Evolutionary conservation across 2,329 filamentous ascomycete genomes (phyloP).

Genomic region (Xylariales sp.): DNA sequence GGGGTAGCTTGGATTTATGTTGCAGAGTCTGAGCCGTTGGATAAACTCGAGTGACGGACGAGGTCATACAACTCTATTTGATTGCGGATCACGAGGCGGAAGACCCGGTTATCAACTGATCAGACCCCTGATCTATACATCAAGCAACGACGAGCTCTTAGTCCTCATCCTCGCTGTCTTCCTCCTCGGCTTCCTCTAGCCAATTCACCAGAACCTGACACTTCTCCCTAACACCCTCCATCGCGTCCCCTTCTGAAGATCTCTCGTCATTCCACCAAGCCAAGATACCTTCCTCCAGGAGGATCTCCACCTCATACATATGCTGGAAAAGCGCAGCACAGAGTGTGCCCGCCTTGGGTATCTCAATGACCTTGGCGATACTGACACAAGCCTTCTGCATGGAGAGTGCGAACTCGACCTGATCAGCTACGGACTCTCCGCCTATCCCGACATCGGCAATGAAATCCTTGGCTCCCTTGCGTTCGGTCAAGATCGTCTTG

Average conservation of each 20-base stretch:
- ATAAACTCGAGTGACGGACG: too few relatives aligned
- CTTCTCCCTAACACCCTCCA: constrained; percentile 67
- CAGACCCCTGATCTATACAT: too few relatives aligned
- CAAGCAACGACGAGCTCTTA: too few relatives aligned
- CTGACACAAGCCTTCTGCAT: constrained; percentile 75
- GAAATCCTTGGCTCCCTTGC: constrained; percentile 50
- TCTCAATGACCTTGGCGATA: constrained; percentile 53
- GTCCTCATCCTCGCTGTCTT: constrained; percentile 55
- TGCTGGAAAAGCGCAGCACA: constrained; percentile 78
- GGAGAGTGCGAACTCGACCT: constrained; percentile 78
- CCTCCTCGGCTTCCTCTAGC: constrained; percentile 71
- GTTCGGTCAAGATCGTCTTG: constrained; percentile 52
- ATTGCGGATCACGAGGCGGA: too few relatives aligned
- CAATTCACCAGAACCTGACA: constrained; percentile 79
- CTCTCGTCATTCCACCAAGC: constrained; percentile 80
- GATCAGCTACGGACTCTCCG: constrained; percentile 65
- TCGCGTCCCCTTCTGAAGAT: constrained; percentile 60
- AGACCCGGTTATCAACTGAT: too few relatives aligned
- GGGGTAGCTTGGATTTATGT: too few relatives aligned
- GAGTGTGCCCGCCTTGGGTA: constrained; percentile 50
- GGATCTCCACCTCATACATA: constrained; percentile 75
- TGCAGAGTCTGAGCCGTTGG: too few relatives aligned
- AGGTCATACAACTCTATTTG: too few relatives aligned
- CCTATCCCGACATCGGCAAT: constrained; percentile 57
- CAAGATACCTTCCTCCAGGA: constrained; percentile 85